Evolutionary conservation across 2,329 filamentous ascomycete species (phyloP).

Genomic region (Beauveria australis): DNA sequence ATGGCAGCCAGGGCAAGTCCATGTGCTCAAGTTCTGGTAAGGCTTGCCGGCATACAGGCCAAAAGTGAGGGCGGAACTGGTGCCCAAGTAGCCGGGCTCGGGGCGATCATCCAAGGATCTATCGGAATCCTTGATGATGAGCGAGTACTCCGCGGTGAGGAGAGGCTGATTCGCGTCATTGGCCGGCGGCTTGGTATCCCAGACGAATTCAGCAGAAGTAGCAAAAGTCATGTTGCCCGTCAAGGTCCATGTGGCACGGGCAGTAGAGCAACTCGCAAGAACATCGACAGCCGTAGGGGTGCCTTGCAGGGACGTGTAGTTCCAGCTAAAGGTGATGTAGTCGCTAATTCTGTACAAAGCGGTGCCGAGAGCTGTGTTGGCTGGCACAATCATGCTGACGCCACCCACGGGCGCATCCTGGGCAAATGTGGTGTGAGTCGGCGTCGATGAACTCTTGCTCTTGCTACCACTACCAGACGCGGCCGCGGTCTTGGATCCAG

Average conservation of each 20-base stretch:
- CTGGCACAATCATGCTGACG: conserved; percentile 46
- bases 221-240: conserved; percentile 55
- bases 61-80: conserved; percentile 42
- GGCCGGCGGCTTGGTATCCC: conserved; percentile 49
- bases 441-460: conserved; percentile 12
- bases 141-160: conserved; percentile 48
- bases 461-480: conserved; percentile 21
- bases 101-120: conserved; percentile 40
- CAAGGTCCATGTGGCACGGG: conserved; percentile 49
- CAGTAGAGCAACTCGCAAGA: conserved; percentile 46
- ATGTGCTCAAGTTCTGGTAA: conserved; percentile 45
- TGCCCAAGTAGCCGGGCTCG: conserved; percentile 47
- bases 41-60: conserved; percentile 47
- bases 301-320: conserved; percentile 53
- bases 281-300: conserved; percentile 54
- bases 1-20: conserved; percentile 47
- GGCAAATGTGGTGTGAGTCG: conserved; percentile 34
- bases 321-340: conserved; percentile 53
- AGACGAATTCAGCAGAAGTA: conserved; percentile 43
- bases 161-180: conserved; percentile 38
- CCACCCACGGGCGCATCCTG: conserved; percentile 39
- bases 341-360: conserved; percentile 54
- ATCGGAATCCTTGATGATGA: conserved; percentile 54
- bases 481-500: conserved; percentile 16
- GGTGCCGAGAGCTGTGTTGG: conserved; percentile 32